Conservation (phyloP, 2,329 filamentous ascomycete genomes). For the Dryadomyces quercus-mongolicae region DNA sequence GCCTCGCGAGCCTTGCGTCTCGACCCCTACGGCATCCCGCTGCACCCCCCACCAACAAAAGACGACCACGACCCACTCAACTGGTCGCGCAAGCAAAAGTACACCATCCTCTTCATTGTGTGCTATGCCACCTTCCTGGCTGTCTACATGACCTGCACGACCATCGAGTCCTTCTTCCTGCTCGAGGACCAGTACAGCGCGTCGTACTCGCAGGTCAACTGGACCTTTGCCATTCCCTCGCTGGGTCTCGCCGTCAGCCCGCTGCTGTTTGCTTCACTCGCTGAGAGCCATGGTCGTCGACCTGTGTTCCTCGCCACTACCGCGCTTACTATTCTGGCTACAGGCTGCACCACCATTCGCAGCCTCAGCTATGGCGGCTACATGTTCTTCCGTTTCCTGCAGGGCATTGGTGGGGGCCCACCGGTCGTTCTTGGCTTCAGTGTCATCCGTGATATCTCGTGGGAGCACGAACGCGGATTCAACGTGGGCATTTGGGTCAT, state of each 20-base stretch:
- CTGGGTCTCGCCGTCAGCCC: slow-evolving; percentile 1
- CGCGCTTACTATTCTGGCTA: neutral
- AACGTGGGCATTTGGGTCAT: slow-evolving; percentile 3
- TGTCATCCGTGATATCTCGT: slow-evolving; percentile 2
- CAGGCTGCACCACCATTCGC: slow-evolving; percentile 2
- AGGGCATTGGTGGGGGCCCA: slow-evolving; percentile 1
- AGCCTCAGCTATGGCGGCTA: neutral
- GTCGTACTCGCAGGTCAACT: slow-evolving; percentile 2
- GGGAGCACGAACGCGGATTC: slow-evolving; percentile 2
- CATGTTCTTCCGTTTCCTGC: slow-evolving; percentile 2
- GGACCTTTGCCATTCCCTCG: neutral
- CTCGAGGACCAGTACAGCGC: slow-evolving; percentile 2
- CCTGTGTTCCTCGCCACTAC: neutral
- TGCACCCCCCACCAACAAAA: slow-evolving; percentile 1
- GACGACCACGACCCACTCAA: slow-evolving; percentile 5
- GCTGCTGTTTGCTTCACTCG: neutral
- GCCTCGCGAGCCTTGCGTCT: neutral
- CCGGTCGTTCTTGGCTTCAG: neutral
- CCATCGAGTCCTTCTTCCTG: slow-evolving; percentile 3
- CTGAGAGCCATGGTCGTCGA: slow-evolving; percentile 2
- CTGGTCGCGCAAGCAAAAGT: neutral
- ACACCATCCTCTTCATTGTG: slow-evolving; percentile 1
- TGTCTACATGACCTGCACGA: slow-evolving; percentile 1
- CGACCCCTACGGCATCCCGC: slow-evolving; percentile 4
- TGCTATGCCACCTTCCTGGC: slow-evolving; percentile 1